Conservation (phyloP, 192 early-diverging fungal genomes). For the Linnemannia zychae region DNA sequence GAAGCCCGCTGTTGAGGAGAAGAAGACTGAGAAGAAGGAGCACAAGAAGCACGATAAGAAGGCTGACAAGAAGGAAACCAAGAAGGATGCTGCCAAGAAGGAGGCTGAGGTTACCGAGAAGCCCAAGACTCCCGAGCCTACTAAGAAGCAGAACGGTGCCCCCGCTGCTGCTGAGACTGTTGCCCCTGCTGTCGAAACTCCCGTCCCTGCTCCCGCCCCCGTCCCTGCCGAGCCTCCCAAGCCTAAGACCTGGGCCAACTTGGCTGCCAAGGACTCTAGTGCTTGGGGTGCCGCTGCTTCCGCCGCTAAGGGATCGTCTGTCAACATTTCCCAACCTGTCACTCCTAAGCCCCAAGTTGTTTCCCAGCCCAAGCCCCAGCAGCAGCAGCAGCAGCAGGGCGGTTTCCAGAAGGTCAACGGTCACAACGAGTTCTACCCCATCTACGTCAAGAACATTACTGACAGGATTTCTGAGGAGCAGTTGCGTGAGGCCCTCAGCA, state of each 20-base stretch:
- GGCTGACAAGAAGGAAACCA: conserved; percentile 27
- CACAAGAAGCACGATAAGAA: conserved; percentile 24
- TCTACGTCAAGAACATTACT: conserved; percentile 73
- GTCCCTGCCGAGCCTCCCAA: conserved; percentile 59
- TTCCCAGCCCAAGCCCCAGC: conserved; percentile 22
- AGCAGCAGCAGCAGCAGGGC: conserved; percentile 46
- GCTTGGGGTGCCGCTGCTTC: conserved; percentile 71
- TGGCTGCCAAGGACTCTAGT: conserved; percentile 70
- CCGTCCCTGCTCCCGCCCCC: conserved; percentile 11
- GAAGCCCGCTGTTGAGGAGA: conserved; percentile 35
- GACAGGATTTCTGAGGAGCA: conserved; percentile 63
- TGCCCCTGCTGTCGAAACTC: conserved; percentile 32
- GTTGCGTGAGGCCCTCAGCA: conserved; percentile 68
- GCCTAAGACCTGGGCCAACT: conserved; percentile 83
- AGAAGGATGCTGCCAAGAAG: conserved; percentile 40
- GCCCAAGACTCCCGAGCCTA: conserved; percentile 19
- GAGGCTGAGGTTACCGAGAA: conserved; percentile 40
- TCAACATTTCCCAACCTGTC: conserved; percentile 54
- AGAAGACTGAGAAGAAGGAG: conserved; percentile 40
- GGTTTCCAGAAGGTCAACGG: conserved; percentile 54
- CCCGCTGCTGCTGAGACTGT: conserved; percentile 48
- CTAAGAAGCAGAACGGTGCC: conserved; percentile 24
- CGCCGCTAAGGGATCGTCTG: conserved; percentile 66
- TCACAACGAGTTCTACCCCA: conserved; percentile 67
- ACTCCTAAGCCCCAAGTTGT: conserved; percentile 32